Evolutionary conservation across 768 basidiomycete genomes (phyloP).

Genomic region (Lactifluus echinatus): DNA sequence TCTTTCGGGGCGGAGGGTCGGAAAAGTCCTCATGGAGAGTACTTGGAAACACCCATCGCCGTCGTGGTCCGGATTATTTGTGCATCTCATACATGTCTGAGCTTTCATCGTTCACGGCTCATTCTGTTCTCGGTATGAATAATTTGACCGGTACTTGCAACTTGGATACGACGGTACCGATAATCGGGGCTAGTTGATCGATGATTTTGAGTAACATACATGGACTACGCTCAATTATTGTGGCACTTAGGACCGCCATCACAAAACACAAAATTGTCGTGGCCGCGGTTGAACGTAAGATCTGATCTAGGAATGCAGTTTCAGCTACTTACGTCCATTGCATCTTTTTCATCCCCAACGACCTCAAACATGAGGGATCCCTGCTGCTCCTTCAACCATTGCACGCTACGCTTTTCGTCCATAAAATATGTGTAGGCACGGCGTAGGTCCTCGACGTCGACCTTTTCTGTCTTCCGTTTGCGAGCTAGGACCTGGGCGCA

Average conservation of each 20-base stretch:
- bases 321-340: constrained; percentile 32
- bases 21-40: neutral
- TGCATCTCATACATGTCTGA: neutral
- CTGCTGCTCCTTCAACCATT: constrained; percentile 84
- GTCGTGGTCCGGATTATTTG: too few relatives aligned
- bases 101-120: neutral
- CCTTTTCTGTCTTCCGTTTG: constrained; percentile 70
- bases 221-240: neutral
- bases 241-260: neutral
- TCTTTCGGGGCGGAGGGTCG: too few relatives aligned
- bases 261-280: neutral
- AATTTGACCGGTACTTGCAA: neutral
- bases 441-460: constrained; percentile 79
- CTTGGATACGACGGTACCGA: neutral
- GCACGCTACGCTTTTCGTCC: constrained; percentile 87
- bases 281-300: neutral
- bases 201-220: neutral
- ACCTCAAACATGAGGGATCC: constrained; percentile 70
- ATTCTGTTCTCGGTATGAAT: too few relatives aligned
- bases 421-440: constrained; percentile 84
- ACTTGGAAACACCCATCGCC: too few relatives aligned
- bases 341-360: constrained; percentile 33
- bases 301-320: neutral
- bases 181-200: neutral
- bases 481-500: constrained; percentile 81